These are phyloP conservation scores for Spinellus fusiger DNA, from an alignment of 192 early-diverging fungal genomes.

Conservation along the genomic window DNA sequence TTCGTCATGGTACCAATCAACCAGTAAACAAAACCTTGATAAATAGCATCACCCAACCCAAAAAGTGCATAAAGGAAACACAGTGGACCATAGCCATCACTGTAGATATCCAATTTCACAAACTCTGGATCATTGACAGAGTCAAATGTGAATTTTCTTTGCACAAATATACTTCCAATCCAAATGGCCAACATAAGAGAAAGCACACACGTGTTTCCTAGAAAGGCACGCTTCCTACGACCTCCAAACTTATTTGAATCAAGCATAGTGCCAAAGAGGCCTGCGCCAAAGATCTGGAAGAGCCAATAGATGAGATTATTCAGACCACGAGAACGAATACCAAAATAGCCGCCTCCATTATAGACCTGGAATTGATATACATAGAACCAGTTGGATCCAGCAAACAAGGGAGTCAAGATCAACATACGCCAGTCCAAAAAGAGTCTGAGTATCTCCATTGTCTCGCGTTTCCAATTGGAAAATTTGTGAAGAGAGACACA, in stretches of 20 bases:
- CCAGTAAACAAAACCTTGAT: conserved; percentile 82
- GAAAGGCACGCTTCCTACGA: conserved; percentile 59
- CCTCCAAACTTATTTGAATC: conserved; percentile 46
- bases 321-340: conserved; percentile 60
- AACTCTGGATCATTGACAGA: conserved; percentile 3
- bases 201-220: conserved; percentile 46
- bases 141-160: conserved; percentile 43
- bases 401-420: conserved; percentile 61
- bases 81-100: conserved; percentile 45
- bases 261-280: conserved; percentile 58
- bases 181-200: conserved; percentile 54
- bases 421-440: conserved; percentile 63
- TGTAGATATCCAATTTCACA: conserved; percentile 22
- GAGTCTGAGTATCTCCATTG: conserved; percentile 44
- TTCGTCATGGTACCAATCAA: conserved; percentile 81
- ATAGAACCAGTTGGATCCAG: conserved; percentile 78
- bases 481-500: conserved; percentile 62
- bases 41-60: conserved; percentile 77
- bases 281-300: conserved; percentile 66
- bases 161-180: conserved; percentile 56
- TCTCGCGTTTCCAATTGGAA: conserved; percentile 58
- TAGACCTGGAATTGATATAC: conserved; percentile 62
- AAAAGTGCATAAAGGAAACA: conserved; percentile 69
- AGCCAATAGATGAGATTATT: conserved; percentile 77
- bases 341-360: conserved; percentile 60